Evolutionary conservation across 257 asterid genomes (phyloP).

Genomic region (Solanum sitiens): DNA sequence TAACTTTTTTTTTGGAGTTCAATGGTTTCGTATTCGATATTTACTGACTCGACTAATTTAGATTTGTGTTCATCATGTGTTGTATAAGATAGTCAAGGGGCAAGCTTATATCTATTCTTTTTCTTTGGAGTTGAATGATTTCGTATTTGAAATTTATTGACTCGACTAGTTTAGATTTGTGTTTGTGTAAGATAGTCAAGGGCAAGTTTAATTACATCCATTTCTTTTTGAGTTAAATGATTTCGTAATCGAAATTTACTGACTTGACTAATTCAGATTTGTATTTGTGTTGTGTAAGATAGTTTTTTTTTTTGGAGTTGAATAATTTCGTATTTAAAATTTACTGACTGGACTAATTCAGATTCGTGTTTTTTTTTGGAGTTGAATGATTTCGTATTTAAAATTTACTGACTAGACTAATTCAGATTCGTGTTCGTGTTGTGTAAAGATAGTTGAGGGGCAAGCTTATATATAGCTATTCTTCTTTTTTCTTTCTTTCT

Average conservation of each 20-base stretch:
- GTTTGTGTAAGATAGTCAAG: background rate
- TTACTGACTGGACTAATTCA: background rate
- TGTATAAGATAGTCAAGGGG: background rate
- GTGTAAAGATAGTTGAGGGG: background rate
- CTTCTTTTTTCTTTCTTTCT: background rate
- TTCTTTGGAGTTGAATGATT: background rate
- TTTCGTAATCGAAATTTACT: no score
- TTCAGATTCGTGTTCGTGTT: background rate
- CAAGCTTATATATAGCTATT: background rate
- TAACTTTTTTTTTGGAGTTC: background rate
- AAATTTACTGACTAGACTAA: background rate
- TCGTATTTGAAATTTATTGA: background rate
- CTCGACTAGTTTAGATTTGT: background rate
- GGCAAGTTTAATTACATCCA: no score
- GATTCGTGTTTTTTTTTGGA: background rate
- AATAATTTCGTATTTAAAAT: no score
- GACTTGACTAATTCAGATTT: no score
- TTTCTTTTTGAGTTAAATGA: no score
- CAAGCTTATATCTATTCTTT: background rate
- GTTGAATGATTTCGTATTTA: background rate
- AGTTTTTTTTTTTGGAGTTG: background rate
- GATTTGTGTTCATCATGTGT: background rate
- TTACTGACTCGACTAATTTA: background rate
- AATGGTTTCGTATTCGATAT: rapidly evolving
- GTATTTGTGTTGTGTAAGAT: background rate